Evolutionary conservation across 345 rosid species (phyloP), one percentile per base, ranked within the genome.

Genomic region (Carallia pectinifolia): DNA sequence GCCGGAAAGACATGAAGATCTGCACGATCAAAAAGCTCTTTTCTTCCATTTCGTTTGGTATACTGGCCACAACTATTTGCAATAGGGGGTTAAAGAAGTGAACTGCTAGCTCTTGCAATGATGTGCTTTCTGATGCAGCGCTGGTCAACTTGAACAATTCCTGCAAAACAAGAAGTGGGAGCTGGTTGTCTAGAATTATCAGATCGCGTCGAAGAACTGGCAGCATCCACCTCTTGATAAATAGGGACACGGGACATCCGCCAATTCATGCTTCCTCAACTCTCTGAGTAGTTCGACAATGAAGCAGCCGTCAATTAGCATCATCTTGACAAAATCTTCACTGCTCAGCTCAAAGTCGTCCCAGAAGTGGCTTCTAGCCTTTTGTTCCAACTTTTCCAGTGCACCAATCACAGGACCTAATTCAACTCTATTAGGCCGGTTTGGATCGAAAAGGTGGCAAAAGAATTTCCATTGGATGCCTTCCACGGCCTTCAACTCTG

Each of bases 111-210:
- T 73, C 58, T 17, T 65, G 67, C 2, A 36, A 40, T 12, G 73
- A 62, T 19, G 65, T 55, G 34, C 58, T 62, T 5, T 37, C 38
- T 0, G 64, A 7, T 7, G 39, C 19, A 8, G 56, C 6, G 13
- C 13, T 17, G 8, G 62, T 74, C 12, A 74, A 8, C 5, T 55
- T 7, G 29, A 74, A 62, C 47, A 81, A 38, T 62, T 48, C 10
- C 62, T 55, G 30, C 2, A 77, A 31, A 31, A 81, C 76, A 53
- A 64, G 29, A 10, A 76, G 58, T 4, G 81, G 79, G 0, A 81
- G 69, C 61, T 81, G 81, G 64, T 81, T 81, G 50, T 81, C 79
- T 1, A 81, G 81, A 76, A 67, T 81, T 50, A 81, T 71, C 52
- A 81, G 16, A 61, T 77, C 84, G 0, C 64, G 67, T 12, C 71